Percentiles rank a stretch among this genome's conserved stretches.
These are phyloP conservation scores for Tetrapisispora namnaoensis DNA, from an alignment of 805 yeast genomes.

Conservation along the genomic window DNA sequence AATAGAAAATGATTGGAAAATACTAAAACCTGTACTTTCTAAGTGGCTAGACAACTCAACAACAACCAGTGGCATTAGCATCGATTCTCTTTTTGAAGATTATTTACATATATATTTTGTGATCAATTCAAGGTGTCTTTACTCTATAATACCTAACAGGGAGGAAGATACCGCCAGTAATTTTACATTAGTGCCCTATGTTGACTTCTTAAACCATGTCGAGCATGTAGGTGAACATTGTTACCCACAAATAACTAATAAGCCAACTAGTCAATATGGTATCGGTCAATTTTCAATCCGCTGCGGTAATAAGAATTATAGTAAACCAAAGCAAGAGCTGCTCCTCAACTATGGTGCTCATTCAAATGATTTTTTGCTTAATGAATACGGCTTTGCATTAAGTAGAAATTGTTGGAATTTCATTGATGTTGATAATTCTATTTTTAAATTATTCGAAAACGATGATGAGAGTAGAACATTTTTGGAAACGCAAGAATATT, in stretches of 20 bases:
- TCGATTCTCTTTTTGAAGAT: conserved; percentile 11
- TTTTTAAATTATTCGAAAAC: conserved; percentile 29
- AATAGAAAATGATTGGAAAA: conserved; percentile 38
- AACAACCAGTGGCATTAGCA: background rate
- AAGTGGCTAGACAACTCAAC: conserved; percentile 9
- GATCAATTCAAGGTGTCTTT: conserved; percentile 85
- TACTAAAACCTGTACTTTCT: conserved; percentile 25
- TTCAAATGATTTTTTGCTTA: conserved; percentile 66
- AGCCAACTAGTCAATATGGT: conserved; percentile 14
- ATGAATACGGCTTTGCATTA: conserved; percentile 79
- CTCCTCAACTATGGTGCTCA: conserved; percentile 82
- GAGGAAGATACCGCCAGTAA: conserved; percentile 40
- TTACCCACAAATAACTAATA: conserved; percentile 34
- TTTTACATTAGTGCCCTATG: conserved; percentile 84
- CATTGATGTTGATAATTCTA: conserved; percentile 47
- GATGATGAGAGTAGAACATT: conserved; percentile 32
- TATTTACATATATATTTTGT: conserved; percentile 75
- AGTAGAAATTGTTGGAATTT: conserved; percentile 55
- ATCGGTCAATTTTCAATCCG: conserved; percentile 23
- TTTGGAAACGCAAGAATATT: conserved; percentile 46
- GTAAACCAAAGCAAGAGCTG: conserved; percentile 41
- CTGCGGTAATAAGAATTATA: conserved; percentile 16
- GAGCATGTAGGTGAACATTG: conserved; percentile 40
- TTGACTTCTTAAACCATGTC: conserved; percentile 78
- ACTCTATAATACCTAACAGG: conserved; percentile 54